Base-by-base conservation (phyloP, 495 filamentous ascomycete species). In the Pyrenula aspistea region DNA sequence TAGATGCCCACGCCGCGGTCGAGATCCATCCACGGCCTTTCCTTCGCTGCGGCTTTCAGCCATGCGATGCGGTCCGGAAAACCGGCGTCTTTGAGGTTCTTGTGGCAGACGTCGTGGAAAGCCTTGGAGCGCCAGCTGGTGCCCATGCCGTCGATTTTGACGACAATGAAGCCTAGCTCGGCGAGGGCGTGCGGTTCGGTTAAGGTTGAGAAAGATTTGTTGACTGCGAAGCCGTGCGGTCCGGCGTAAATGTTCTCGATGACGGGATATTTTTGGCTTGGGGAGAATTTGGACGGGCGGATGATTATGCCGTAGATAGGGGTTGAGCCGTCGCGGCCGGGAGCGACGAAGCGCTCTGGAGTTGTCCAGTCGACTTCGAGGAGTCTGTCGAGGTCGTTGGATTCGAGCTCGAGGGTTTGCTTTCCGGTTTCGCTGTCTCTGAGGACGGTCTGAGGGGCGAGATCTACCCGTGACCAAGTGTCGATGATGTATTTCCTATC, bases 61-160 rank as follows among this genome's bases (percentile, higher is more conserved):
- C 62, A 64, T 1, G 62, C 60, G 12, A 62, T 62, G 22, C 60
- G 62, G 50, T 64, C 62, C n/a, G 58, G 60, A n/a, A 62, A 56
- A 42, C 62, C 62, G 47, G 60, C 62, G 56, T 64, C 62, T 24
- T 62, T 60, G 55, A 64, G 60, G 52, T 61, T 60, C 57, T 64
- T 64, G 24, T 52, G 60, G 60, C 57, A 60, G 21, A 49, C 48
- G 49, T 64, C 53, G 60, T 64, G 62, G 56, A 64, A 64, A 11
- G 62, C 57, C 49, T 64, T 64, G 24, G 57, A 60, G 42, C 62
- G 62, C 60, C 60, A 64, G 51, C 62, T 62, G 3, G 55, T 64
- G 24, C 62, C 60, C 62, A 62, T 64, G 22, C 62, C 62, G 56
- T 64, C 60, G 36, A 64, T 51, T 49, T 60, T 55, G 23, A 64